A percentile compares a stretch with the other conserved stretches of the same genome.
phyloP scores from a whole-genome alignment of 2,329 filamentous ascomycete genomes.

The Ophiostoma pallidulum region DNA sequence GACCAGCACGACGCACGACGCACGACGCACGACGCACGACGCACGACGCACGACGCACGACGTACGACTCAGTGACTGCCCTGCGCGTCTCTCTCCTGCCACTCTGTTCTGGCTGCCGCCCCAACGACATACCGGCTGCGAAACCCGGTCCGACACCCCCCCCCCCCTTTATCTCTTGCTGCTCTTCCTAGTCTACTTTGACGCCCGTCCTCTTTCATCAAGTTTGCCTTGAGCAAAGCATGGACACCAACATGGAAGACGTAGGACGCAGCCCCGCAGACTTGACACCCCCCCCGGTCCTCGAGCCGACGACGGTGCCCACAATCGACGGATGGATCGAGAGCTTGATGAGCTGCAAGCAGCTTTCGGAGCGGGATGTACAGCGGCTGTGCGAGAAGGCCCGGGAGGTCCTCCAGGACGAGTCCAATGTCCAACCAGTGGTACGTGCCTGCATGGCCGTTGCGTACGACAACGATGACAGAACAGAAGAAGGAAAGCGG shows the following conservation, averaged over 20 bases:
- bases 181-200: too few relatives aligned
- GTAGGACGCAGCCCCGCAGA: slow-evolving; percentile 78
- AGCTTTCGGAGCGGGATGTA: slow-evolving; percentile 88
- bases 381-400: slow-evolving; percentile 97
- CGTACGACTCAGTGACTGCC: too few relatives aligned
- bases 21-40: too few relatives aligned
- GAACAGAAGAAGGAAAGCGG: not conserved
- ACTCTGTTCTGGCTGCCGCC: too few relatives aligned
- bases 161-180: too few relatives aligned
- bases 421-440: slow-evolving; percentile 98
- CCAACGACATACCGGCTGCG: too few relatives aligned
- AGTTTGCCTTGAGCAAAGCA: slow-evolving; percentile 29
- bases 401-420: slow-evolving; percentile 90
- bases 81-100: too few relatives aligned
- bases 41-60: too few relatives aligned
- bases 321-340: slow-evolving; percentile 98
- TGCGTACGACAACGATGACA: not conserved
- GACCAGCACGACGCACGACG: too few relatives aligned
- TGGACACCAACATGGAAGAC: slow-evolving; percentile 99
- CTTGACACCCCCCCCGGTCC: slow-evolving; percentile 56
- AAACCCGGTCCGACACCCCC: too few relatives aligned
- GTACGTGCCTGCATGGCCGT: slow-evolving; percentile 44
- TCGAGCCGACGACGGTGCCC: slow-evolving; percentile 79
- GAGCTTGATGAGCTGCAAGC: slow-evolving; percentile 96
- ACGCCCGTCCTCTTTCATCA: too few relatives aligned